Evolutionary conservation across 78 protist genomes (phyloP), one percentile per base, ranked within the genome.

Genomic region (Monosiga brevicollis): DNA sequence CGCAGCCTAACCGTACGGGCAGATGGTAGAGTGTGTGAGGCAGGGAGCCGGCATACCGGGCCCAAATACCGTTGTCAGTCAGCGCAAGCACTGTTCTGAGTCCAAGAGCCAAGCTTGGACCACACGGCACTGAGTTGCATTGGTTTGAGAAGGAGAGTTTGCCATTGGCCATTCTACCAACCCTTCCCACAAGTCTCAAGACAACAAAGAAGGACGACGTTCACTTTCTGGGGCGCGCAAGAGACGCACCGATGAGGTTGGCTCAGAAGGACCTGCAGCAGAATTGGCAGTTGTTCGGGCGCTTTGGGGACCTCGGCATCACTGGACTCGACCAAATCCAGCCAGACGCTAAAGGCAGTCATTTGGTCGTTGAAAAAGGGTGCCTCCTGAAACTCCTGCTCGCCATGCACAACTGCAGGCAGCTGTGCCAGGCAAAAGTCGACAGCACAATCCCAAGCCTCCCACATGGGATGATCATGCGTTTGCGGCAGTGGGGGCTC

Each of bases 251-350:
- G 88, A 74, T 96, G 96, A 11, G 90, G 85, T 81, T 92, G 99
- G 11, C 88, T 78, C 75, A 96, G 91, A 1, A 96, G 91, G 40
- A 86, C 96, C 85, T 96, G 99, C 55, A 97, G 81, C 20, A 97
- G 94, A 40, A 97, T 90, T 35, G 99, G 99, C 37, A 97, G 90
- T 78, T 95, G 98, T n/a, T 86, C 92, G 11, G 99, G 98, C 40
- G 91, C 88, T 54, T 70, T 41, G 29, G 38, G 84, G 0, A 36
- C 38, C 39, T 87, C 86, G 6, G 73, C 24, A n/a, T n/a, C n/a
- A n/a, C n/a, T n/a, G n/a, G n/a, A n/a, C n/a, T n/a, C n/a, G 23
- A 95, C 99, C 40, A 91, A 85, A 35, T 89, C 87, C 32, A 97
- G 90, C 98, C 97, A 96, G 29, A 95, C 93, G 80, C 95, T 95